These are phyloP conservation scores for Raphanus sativus DNA, from an alignment of 345 rosid genomes.

Conservation along the genomic window DNA sequence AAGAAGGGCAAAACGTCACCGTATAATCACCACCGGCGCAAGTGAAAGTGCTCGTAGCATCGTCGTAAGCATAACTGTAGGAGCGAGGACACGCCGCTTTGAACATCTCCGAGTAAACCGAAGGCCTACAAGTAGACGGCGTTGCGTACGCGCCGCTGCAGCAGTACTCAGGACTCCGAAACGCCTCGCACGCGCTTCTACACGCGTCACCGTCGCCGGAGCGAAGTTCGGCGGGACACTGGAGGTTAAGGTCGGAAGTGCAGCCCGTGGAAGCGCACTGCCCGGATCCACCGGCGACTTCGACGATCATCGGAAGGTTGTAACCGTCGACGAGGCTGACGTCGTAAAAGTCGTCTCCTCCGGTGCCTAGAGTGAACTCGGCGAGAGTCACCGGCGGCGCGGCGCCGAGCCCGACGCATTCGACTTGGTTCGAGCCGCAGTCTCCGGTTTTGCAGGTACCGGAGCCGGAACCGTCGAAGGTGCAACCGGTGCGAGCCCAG, in stretches of 20 bases:
- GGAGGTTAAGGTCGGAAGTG: slow-evolving; percentile 65
- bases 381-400: slow-evolving; percentile 83
- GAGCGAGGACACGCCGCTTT: slow-evolving; percentile 91
- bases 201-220: slow-evolving; percentile 72
- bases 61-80: slow-evolving; percentile 94
- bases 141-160: slow-evolving; percentile 94
- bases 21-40: slow-evolving; percentile 88
- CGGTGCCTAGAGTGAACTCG: slow-evolving; percentile 77
- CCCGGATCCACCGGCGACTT: slow-evolving; percentile 79
- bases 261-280: slow-evolving; percentile 79
- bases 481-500: slow-evolving; percentile 76
- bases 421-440: slow-evolving; percentile 70
- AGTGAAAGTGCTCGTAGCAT: slow-evolving; percentile 87
- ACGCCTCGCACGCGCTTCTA: slow-evolving; percentile 93
- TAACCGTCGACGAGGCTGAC: slow-evolving; percentile 97
- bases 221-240: slow-evolving; percentile 74
- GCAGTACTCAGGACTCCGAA: slow-evolving; percentile 88
- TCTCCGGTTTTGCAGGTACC: slow-evolving; percentile 66
- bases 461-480: slow-evolving; percentile 57
- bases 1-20: slow-evolving; percentile 90
- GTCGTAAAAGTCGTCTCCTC: slow-evolving; percentile 89
- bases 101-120: slow-evolving; percentile 86
- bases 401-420: slow-evolving; percentile 75
- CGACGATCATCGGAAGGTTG: slow-evolving; percentile 79
- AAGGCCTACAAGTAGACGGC: slow-evolving; percentile 78